Evolutionary conservation across 495 filamentous ascomycete species (phyloP).

Genomic region (Aspergillus incahuasiensis): DNA sequence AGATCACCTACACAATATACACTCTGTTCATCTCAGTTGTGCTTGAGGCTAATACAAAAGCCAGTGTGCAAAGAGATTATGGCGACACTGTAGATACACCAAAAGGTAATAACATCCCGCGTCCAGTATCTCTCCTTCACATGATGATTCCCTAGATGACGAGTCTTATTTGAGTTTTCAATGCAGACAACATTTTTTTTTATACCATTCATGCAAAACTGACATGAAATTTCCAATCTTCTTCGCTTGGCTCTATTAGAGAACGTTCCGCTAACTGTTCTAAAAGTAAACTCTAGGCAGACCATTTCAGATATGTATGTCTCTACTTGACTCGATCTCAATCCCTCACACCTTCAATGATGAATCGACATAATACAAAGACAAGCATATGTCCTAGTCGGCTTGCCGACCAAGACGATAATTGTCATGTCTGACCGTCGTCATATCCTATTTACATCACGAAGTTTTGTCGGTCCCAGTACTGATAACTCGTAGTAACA

Average conservation of each 20-base stretch:
- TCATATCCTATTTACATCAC: slow-evolving; percentile 10
- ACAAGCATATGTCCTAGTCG: slow-evolving; percentile 61
- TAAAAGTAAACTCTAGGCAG: background rate
- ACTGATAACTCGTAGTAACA: slow-evolving; percentile 5
- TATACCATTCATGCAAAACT: slow-evolving; percentile 59
- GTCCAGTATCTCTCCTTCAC: slow-evolving; percentile 22
- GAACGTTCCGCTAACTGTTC: slow-evolving; percentile 21
- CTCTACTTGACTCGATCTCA: slow-evolving; percentile 3
- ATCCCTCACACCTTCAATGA: slow-evolving; percentile 31
- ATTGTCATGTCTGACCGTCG: slow-evolving; percentile 45
- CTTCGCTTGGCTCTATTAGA: slow-evolving; percentile 9
- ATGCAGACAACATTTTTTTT: slow-evolving; percentile 53
- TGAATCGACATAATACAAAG: slow-evolving; percentile 49
- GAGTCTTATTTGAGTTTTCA: slow-evolving; percentile 60
- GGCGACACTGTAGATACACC: background rate
- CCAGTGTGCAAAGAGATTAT: background rate
- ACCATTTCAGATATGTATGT: slow-evolving; percentile 29
- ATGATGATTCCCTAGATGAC: slow-evolving; percentile 56
- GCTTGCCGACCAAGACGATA: slow-evolving; percentile 47
- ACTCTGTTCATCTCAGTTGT: slow-evolving; percentile 20
- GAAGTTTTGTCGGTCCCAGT: slow-evolving; percentile 12
- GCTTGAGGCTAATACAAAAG: slow-evolving; percentile 28
- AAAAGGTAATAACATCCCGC: slow-evolving; percentile 17
- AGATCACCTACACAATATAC: slow-evolving; percentile 36
- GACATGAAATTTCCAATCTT: slow-evolving; percentile 22